phyloP scores from a whole-genome alignment of 805 yeast species.

The Sugiyamaella mastotermitis region DNA sequence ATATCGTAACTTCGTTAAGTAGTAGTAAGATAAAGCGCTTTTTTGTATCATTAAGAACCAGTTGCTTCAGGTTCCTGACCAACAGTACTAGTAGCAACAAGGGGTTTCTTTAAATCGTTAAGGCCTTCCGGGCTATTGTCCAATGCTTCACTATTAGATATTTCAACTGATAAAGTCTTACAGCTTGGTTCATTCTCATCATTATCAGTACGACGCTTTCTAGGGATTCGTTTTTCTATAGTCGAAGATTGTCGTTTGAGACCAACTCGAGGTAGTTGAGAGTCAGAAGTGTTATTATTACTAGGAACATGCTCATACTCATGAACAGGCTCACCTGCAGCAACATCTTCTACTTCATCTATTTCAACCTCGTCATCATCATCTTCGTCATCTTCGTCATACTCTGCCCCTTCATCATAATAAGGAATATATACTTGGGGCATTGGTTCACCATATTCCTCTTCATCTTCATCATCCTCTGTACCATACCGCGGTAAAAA shows the following conservation, averaged over 20 bases:
- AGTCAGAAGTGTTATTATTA: not conserved
- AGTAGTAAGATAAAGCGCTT: no score
- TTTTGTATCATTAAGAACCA: no score
- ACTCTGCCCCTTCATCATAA: no score
- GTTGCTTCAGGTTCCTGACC: no score
- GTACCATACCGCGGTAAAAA: not conserved
- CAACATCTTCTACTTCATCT: not conserved
- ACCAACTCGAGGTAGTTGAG: constrained; percentile 6
- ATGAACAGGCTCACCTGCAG: not conserved
- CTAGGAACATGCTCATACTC: not conserved
- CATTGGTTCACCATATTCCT: no score
- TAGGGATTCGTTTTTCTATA: constrained; percentile 3
- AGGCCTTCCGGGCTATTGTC: no score
- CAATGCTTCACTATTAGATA: not conserved
- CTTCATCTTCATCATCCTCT: constrained; percentile 1
- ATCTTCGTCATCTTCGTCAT: constrained; percentile 1
- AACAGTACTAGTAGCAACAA: no score
- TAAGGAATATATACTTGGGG: no score
- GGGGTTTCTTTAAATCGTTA: no score
- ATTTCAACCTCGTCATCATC: constrained; percentile 1
- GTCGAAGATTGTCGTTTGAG: constrained; percentile 11
- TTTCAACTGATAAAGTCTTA: not conserved
- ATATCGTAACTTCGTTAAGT: no score
- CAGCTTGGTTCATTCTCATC: constrained; percentile 1
- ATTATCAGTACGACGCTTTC: constrained; percentile 6